Conservation (phyloP, 208 protist species). For the Herpetomonas samuelpessoai region DNA sequence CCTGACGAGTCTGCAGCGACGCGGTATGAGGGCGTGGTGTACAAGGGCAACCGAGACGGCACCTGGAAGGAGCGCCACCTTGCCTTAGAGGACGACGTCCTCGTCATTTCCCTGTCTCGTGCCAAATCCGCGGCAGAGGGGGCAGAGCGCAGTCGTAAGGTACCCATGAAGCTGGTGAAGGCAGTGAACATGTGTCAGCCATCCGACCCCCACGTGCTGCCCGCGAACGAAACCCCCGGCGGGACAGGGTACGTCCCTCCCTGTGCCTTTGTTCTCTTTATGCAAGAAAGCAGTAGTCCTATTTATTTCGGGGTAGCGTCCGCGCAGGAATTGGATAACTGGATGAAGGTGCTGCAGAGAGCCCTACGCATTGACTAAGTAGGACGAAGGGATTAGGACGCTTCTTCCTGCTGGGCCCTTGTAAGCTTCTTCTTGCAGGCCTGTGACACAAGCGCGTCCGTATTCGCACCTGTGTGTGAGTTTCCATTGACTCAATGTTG, state of each 20-base stretch:
- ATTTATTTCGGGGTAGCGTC: conserved; percentile 67
- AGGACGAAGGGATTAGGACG: too few species aligned
- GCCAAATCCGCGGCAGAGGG: conserved; percentile 54
- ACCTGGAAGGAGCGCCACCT: conserved; percentile 85
- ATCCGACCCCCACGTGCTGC: conserved; percentile 39
- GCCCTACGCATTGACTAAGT: conserved; percentile 72
- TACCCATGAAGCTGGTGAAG: conserved; percentile 61
- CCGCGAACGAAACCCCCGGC: conserved; percentile 8
- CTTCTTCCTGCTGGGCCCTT: too few species aligned
- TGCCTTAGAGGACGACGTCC: conserved; percentile 41
- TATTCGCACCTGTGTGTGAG: too few species aligned
- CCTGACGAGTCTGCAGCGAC: conserved; percentile 21
- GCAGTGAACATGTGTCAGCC: conserved; percentile 53
- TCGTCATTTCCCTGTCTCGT: conserved; percentile 71
- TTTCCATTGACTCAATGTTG: too few species aligned
- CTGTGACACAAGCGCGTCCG: too few species aligned
- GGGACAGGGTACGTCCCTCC: conserved; percentile 28
- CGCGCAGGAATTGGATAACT: conserved; percentile 59
- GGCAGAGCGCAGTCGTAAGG: conserved; percentile 62
- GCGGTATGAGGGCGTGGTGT: conserved; percentile 74
- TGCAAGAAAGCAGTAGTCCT: conserved; percentile 58
- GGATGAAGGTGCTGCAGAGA: conserved; percentile 60
- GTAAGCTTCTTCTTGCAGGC: too few species aligned
- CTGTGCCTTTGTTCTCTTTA: conserved; percentile 68
- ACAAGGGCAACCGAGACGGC: conserved; percentile 71